These are phyloP conservation scores for Talaromyces funiculosus DNA, from an alignment of 2,329 filamentous ascomycete genomes.

Conservation along the genomic window DNA sequence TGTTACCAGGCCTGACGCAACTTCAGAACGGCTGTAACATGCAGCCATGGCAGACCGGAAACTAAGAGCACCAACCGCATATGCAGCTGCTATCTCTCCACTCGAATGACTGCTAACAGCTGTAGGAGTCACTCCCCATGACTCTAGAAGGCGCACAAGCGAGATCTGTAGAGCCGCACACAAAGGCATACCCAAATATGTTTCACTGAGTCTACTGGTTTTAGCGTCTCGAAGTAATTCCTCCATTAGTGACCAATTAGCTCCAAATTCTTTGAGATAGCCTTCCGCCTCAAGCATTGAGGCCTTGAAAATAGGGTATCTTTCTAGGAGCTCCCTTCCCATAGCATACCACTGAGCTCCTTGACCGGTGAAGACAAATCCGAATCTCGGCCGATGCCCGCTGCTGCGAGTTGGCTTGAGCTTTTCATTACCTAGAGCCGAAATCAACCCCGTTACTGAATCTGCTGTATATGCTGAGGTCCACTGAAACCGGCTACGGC, in stretches of 20 bases:
- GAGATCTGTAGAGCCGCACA: neutral
- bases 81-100: neutral
- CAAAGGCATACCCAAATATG: no score
- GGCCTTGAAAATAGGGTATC: neutral
- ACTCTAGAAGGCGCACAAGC: neutral
- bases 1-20: no score
- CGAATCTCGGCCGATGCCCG: neutral
- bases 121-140: neutral
- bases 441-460: no score
- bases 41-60: neutral
- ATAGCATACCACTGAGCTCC: slow-evolving; percentile 5
- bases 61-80: neutral
- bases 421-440: no score
- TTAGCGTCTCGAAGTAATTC: neutral
- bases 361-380: slow-evolving; percentile 5
- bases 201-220: no score
- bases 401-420: no score
- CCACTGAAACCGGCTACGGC: no score
- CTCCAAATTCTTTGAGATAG: neutral
- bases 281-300: neutral
- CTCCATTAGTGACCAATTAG: neutral
- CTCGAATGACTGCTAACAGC: neutral
- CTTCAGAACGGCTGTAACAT: no score
- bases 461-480: neutral
- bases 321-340: neutral